Conservation (phyloP, 257 asterid species). For the Echium plantagineum region DNA sequence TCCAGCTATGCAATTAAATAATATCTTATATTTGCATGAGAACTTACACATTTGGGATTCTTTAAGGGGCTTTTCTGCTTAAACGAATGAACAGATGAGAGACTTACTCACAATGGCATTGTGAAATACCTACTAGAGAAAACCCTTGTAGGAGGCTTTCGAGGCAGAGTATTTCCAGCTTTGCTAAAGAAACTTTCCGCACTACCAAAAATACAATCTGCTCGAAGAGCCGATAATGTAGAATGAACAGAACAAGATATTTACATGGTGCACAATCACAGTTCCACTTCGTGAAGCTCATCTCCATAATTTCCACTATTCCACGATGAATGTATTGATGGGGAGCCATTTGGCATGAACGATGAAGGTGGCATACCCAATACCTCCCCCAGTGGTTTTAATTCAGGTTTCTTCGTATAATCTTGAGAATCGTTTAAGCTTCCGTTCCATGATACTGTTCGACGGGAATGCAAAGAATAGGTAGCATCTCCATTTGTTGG, state of each 20-base stretch:
- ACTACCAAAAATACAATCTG: neutral
- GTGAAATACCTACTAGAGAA: neutral
- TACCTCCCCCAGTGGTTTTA: slow-evolving; percentile 46
- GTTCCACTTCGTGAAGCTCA: slow-evolving; percentile 89
- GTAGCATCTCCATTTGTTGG: neutral
- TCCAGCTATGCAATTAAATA: too few species aligned
- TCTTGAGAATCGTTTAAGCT: slow-evolving; percentile 33
- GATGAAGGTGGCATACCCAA: slow-evolving; percentile 33
- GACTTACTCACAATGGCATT: neutral
- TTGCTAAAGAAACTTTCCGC: neutral
- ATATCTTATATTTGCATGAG: too few species aligned
- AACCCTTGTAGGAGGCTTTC: neutral
- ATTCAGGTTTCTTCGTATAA: slow-evolving; percentile 23
- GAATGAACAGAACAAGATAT: neutral
- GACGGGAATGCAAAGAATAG: slow-evolving; percentile 31
- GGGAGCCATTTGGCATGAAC: slow-evolving; percentile 22
- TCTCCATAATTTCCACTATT: slow-evolving; percentile 44
- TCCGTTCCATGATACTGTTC: slow-evolving; percentile 94
- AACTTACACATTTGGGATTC: neutral
- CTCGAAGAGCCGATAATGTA: neutral
- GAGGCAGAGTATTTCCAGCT: neutral
- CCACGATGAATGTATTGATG: slow-evolving; percentile 15
- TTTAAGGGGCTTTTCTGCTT: neutral
- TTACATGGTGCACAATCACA: slow-evolving; percentile 24
- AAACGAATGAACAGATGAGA: too few species aligned